Conservation (phyloP, 2,329 filamentous ascomycete species). For the Aspergillus unguis region DNA sequence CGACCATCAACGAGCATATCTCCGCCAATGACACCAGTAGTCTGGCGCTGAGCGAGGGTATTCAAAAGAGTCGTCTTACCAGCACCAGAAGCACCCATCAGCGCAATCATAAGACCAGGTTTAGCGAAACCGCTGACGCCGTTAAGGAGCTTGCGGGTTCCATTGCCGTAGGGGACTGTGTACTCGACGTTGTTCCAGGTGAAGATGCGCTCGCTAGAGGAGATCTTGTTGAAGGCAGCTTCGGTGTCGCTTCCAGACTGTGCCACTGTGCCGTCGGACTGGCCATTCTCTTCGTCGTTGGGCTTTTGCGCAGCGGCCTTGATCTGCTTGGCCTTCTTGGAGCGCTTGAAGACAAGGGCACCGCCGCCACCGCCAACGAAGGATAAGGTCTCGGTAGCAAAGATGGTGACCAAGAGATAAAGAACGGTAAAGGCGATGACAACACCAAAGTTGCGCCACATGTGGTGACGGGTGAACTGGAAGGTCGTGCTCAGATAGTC, state of each 20-base stretch:
- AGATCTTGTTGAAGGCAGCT: conserved; percentile 42
- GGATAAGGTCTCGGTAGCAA: conserved; percentile 64
- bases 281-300: conserved; percentile 59
- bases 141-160: conserved; percentile 61
- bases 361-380: conserved; percentile 61
- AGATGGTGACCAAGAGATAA: conserved; percentile 36
- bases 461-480: conserved; percentile 61
- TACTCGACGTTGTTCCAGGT: conserved; percentile 71
- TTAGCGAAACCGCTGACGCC: conserved; percentile 74
- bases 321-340: conserved; percentile 57
- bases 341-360: conserved; percentile 68
- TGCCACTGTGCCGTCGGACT: conserved; percentile 26
- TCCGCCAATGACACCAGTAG: conserved; percentile 60
- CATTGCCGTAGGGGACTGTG: conserved; percentile 60
- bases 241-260: conserved; percentile 26
- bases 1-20: conserved; percentile 70
- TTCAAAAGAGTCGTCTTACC: conserved; percentile 83
- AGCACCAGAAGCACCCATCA: conserved; percentile 78
- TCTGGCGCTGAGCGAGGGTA: conserved; percentile 70
- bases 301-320: conserved; percentile 44
- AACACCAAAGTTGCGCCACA: conserved; percentile 63
- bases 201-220: conserved; percentile 62
- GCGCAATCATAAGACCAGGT: conserved; percentile 73
- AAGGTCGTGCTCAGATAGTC: conserved; percentile 67
- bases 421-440: conserved; percentile 35